Base-by-base conservation (phyloP, 441 rosid genomes). In the Metrosideros polymorpha region DNA sequence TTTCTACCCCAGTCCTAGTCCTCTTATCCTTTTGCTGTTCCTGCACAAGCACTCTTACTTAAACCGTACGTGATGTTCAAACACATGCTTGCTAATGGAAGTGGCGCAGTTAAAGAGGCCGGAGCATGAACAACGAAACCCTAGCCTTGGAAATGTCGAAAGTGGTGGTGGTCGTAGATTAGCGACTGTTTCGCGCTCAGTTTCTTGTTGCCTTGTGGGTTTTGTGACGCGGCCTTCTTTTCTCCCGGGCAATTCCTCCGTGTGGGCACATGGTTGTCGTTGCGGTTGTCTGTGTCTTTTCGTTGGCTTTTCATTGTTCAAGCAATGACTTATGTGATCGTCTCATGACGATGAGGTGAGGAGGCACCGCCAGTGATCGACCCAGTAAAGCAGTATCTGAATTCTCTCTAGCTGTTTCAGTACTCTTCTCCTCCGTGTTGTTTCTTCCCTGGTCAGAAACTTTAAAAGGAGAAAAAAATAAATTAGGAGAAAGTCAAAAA, bases 81-180 rank as follows among this genome's bases (percentile, higher is more conserved):
- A 71, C 47, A 39, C 79, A 71, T 22, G 47, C 47, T 35, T 42
- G n/a, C 47, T 71, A 71, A 71, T 32, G 43, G 10, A 63, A 63
- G 55, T 52, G 55, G 14, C 55, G 25, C 55, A 7, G 55, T 52
- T 19, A 19, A 22, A 52, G 76, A 32, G 43, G 76, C 76, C 54
- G 18, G 88, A 87, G 88, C 88, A 85, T 85, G 85, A 88, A 85
- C 82, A 77, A 83, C 66, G 86, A 94, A 92, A 91, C 94, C 94
- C 95, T 94, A 93, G 93, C 94, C 95, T 94, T 94, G 92, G 93
- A 89, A 86, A 89, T 85, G n/a, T 39, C 47, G 84, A 87, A 89
- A 89, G 84, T 45, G 82, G 88, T 85, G 82, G 84, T 49, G 56
- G 87, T 82, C 87, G 85, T 85, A 82, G 85, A 86, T 87, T 88